A percentile compares a stretch with the other conserved stretches of the same genome.
Conservation (phyloP, 495 filamentous ascomycete species). For the Penicillium lagena region DNA sequence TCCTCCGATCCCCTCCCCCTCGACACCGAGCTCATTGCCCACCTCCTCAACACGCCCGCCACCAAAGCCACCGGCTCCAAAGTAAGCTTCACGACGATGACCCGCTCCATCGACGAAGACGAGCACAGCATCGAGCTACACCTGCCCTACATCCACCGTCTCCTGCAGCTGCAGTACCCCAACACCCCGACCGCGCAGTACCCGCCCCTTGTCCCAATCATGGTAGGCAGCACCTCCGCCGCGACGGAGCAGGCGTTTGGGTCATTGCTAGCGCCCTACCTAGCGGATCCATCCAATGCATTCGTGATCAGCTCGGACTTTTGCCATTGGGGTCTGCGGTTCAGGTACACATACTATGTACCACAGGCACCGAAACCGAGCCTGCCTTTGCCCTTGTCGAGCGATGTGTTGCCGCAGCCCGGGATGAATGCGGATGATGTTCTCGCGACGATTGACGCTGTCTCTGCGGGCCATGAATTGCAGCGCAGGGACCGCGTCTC, state of each 20-base stretch:
- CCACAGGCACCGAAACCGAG: constrained; percentile 40
- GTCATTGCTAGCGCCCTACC: constrained; percentile 65
- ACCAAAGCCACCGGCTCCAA: constrained; percentile 29
- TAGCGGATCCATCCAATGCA: constrained; percentile 66
- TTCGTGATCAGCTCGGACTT: constrained; percentile 94
- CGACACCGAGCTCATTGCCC: constrained; percentile 58
- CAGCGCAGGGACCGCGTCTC: constrained; percentile 32
- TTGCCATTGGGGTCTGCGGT: constrained; percentile 90
- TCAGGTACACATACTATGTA: constrained; percentile 79
- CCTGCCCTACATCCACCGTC: constrained; percentile 87
- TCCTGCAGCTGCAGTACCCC: constrained; percentile 43
- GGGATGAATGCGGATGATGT: constrained; percentile 18
- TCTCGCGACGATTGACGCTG: constrained; percentile 18
- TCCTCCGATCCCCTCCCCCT: constrained; percentile 68
- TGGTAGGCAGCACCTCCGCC: constrained; percentile 71
- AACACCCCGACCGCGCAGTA: constrained; percentile 39
- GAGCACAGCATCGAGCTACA: constrained; percentile 99
- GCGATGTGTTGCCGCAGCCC: constrained; percentile 34
- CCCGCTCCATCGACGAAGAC: constrained; percentile 60
- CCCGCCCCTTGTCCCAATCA: constrained; percentile 76
- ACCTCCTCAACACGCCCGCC: constrained; percentile 50
- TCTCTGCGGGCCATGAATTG: constrained; percentile 32
- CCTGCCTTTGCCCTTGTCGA: constrained; percentile 35
- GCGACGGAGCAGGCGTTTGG: constrained; percentile 66
- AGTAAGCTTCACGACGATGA: constrained; percentile 65